A percentile compares a stretch with the other conserved stretches of the same genome.
Conservation (phyloP, 2,329 filamentous ascomycete genomes). For the Xylaria sp. region DNA sequence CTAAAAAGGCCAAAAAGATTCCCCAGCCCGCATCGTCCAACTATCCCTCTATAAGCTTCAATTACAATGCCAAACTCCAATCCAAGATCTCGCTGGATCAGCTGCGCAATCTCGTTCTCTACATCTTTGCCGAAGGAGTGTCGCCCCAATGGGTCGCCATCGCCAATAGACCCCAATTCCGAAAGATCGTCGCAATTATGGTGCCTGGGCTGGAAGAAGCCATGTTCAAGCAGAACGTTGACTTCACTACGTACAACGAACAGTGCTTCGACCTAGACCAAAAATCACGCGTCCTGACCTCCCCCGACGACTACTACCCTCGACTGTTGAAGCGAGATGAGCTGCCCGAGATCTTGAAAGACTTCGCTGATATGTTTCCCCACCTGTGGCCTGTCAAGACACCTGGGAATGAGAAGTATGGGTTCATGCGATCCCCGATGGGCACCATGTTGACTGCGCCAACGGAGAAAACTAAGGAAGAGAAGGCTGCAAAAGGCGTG, state of each 20-base stretch:
- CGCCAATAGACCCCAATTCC: conserved; percentile 65
- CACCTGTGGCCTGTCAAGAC: conserved; percentile 90
- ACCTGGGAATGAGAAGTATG: conserved; percentile 81
- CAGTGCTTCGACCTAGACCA: conserved; percentile 38
- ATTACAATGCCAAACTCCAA: conserved; percentile 62
- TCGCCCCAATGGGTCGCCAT: conserved; percentile 70
- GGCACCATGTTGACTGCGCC: conserved; percentile 82
- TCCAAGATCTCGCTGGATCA: conserved; percentile 67
- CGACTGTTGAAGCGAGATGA: conserved; percentile 56
- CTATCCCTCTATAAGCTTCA: conserved; percentile 66
- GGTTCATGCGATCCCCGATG: conserved; percentile 84
- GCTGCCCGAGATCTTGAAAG: conserved; percentile 61
- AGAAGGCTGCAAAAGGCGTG: conserved; percentile 64
- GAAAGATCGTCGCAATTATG: conserved; percentile 88
- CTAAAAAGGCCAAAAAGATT: conserved; percentile 66
- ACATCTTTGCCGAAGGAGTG: conserved; percentile 69
- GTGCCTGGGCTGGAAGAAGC: conserved; percentile 87
- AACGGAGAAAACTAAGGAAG: conserved; percentile 70
- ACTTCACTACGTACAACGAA: conserved; percentile 55
- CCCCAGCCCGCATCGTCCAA: conserved; percentile 60
- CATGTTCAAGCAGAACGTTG: conserved; percentile 75
- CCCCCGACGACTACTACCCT: conserved; percentile 66
- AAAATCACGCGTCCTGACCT: conserved; percentile 46
- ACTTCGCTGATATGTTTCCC: conserved; percentile 81
- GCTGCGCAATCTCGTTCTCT: conserved; percentile 67